Conservation (phyloP, 192 early-diverging fungal species). For the Phycomyces blakesleeanus region DNA sequence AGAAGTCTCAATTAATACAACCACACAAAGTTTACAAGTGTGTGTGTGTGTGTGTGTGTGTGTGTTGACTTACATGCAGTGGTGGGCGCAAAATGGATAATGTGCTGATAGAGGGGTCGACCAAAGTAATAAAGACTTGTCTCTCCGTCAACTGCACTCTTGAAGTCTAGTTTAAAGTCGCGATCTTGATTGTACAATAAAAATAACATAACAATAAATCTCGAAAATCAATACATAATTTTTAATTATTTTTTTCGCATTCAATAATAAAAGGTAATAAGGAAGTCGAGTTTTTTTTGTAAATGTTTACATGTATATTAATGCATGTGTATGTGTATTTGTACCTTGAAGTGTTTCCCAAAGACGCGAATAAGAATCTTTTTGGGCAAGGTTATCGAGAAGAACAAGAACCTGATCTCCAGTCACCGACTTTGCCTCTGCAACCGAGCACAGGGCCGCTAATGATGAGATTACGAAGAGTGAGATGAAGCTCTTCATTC, state of each 20-base stretch:
- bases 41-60: no score
- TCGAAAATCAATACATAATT: no score
- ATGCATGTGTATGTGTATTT: no score
- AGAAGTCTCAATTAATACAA: neutral
- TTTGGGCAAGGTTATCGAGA: constrained; percentile 51
- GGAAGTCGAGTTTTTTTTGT: no score
- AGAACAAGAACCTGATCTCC: constrained; percentile 68
- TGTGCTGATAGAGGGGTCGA: constrained; percentile 73
- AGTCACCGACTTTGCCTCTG: constrained; percentile 55
- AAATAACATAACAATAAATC: neutral
- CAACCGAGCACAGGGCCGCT: neutral
- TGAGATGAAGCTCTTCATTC: constrained; percentile 14
- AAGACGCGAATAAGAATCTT: constrained; percentile 49
- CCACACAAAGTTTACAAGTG: no score
- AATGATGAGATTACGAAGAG: constrained; percentile 9
- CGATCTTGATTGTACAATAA: constrained; percentile 43
- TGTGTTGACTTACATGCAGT: constrained; percentile 59
- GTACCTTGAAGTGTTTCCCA: constrained; percentile 57
- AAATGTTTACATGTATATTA: no score
- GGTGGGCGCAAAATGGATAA: constrained; percentile 77
- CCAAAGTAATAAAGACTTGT: constrained; percentile 56
- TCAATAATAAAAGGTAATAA: no score
- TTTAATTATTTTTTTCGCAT: no score
- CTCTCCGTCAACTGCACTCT: constrained; percentile 48
- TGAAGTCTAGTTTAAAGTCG: constrained; percentile 56